Conservation (phyloP, 306 rosid genomes). For the Arachis hypogaea region DNA sequence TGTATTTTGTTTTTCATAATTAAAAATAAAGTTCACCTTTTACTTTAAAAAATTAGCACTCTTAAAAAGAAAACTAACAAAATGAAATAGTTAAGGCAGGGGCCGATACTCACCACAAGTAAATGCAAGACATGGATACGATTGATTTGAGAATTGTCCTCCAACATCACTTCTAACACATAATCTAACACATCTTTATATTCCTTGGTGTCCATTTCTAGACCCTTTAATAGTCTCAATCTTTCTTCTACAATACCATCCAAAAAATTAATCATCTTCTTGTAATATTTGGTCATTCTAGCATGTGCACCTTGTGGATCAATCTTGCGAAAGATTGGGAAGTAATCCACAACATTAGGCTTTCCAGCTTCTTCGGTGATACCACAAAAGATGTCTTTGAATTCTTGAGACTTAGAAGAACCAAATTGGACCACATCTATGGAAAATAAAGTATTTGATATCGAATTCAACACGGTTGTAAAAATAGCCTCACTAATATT, state of each 20-base stretch:
- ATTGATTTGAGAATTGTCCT: not conserved
- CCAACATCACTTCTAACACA: not conserved
- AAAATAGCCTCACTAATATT: constrained; percentile 25
- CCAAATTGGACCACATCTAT: constrained; percentile 21
- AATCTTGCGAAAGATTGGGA: not conserved
- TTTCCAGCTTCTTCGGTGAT: not conserved
- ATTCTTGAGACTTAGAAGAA: not conserved
- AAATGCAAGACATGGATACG: not conserved
- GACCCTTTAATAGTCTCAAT: not conserved
- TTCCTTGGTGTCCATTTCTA: not conserved
- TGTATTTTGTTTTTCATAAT: too few species aligned
- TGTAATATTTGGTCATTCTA: not conserved
- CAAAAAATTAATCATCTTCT: not conserved
- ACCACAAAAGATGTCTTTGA: not conserved
- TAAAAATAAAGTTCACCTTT: too few species aligned
- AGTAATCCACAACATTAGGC: not conserved
- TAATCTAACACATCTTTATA: not conserved
- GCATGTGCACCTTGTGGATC: not conserved
- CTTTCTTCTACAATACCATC: constrained; percentile 22
- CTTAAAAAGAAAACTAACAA: too few species aligned
- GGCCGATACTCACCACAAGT: not conserved
- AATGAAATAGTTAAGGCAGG: too few species aligned
- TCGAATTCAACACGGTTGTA: constrained; percentile 11
- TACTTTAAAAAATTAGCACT: too few species aligned
- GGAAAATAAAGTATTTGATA: constrained; percentile 11